A percentile compares a stretch with the other conserved stretches of the same genome.
Conservation (phyloP, 1,139 yeast species). For the Blastobotrys serpentis region DNA sequence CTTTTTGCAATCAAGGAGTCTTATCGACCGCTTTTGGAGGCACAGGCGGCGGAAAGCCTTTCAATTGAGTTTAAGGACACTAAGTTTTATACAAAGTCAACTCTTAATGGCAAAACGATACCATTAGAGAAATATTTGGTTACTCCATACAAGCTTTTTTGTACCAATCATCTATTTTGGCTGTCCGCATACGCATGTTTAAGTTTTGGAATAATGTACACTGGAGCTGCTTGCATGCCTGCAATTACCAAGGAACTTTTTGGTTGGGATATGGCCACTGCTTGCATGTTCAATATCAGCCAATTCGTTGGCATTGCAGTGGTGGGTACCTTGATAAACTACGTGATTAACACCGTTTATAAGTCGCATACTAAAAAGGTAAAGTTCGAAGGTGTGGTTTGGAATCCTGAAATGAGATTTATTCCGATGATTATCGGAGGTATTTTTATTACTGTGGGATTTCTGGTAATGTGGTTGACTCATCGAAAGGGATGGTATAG, state of each 20-base stretch:
- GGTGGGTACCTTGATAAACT: conserved; percentile 19
- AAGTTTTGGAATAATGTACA: conserved; percentile 23
- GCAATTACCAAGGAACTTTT: conserved; percentile 16
- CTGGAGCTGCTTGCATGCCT: conserved; percentile 21
- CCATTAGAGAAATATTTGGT: conserved; percentile 18
- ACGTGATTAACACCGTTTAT: conserved; percentile 14
- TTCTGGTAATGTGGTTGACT: conserved; percentile 17
- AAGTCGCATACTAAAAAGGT: conserved; percentile 15
- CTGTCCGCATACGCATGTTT: conserved; percentile 20
- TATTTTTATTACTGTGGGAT: conserved; percentile 20
- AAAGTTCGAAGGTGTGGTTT: conserved; percentile 10
- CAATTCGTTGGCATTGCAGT: conserved; percentile 20
- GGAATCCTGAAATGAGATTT: conserved; percentile 22
- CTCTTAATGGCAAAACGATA: conserved; percentile 9
- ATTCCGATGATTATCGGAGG: conserved; percentile 22
- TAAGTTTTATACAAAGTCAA: conserved; percentile 7
- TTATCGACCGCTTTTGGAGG: conserved; percentile 15
- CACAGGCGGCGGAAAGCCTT: conserved; percentile 13
- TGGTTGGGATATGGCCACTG: conserved; percentile 18
- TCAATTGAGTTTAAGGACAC: conserved; percentile 6
- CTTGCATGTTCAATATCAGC: conserved; percentile 19
- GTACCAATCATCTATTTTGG: conserved; percentile 19
- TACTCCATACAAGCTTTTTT: conserved; percentile 20
- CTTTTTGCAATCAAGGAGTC: conserved; percentile 17
- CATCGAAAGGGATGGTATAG: conserved; percentile 16